Base-by-base conservation (phyloP, 305 asterid species). In the Rubia tinctorum region DNA sequence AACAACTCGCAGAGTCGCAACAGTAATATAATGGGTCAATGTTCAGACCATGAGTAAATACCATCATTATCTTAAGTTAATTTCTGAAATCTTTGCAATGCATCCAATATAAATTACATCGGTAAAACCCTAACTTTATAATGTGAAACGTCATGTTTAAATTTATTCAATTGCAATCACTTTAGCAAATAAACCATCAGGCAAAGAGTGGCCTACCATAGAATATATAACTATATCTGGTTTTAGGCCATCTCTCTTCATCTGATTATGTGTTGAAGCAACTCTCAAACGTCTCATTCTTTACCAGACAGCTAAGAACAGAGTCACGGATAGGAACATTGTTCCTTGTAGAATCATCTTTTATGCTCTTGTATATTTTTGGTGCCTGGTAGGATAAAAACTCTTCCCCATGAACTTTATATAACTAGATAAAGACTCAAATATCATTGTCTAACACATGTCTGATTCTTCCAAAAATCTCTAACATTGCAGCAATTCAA, bases 171-270 rank as follows among this genome's bases (percentile, higher is more conserved):
- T n/a, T 61, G 62, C 15, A 70, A 10, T 20, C 30, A 74, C 8
- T 39, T 37, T 42, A 56, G 49, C 34, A 18, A 7, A 51, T 51
- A 17, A 17, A 42, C 15, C 34, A 66, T 43, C 45, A 18, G 3
- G 44, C 37, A 44, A 37, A 80, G 80, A 73, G 71, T 79, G 77
- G 75, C 90, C 72, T 88, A 94, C 98, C 90, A 96, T 90, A 71
- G 97, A 88, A 80, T 91, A 94, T 37, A 97, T 94, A 61, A 94
- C 87, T 68, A 84, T 86, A 84, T 94, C 98, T 77, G 98, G 98
- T 63, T 82, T 83, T 61, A 94, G 87, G 77, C 96, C 97, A 73
- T 86, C 90, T 81, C 72, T 86, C 89, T 87, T 88, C 98, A 94
- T 94, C 84, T 89, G 94, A 80, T 81, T 80, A 94, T 73, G 91